Percentiles rank a stretch among this genome's conserved stretches.
phyloP scores from a whole-genome alignment of 2,329 filamentous ascomycete genomes.

The Ophiostoma ulmi region DNA sequence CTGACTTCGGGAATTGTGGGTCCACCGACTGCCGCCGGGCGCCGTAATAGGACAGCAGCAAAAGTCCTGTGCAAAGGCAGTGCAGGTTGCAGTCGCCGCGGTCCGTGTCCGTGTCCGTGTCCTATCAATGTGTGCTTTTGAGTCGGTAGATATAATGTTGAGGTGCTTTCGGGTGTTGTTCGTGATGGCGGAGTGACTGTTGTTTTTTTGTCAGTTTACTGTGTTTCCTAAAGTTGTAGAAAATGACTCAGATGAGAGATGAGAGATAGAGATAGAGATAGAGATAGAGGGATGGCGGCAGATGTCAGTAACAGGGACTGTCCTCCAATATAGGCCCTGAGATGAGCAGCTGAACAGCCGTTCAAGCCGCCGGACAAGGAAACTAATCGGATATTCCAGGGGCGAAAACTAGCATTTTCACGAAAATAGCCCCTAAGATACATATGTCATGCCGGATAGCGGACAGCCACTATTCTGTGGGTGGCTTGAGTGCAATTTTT shows the following conservation, averaged over 20 bases:
- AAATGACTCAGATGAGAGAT: too few relatives aligned
- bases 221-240: too few relatives aligned
- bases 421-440: neutral
- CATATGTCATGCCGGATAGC: neutral
- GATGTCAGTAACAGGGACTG: neutral
- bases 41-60: slow-evolving; percentile 10
- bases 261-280: too few relatives aligned
- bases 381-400: neutral
- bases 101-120: neutral
- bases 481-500: neutral
- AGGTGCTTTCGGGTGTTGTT: neutral
- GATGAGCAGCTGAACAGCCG: neutral
- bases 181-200: neutral
- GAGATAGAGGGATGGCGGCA: neutral
- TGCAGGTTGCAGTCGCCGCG: neutral
- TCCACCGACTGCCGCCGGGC: slow-evolving; percentile 20
- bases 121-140: neutral
- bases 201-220: neutral
- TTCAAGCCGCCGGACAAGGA: neutral
- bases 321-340: neutral
- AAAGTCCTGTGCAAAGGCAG: neutral
- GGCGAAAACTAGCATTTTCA: neutral
- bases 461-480: neutral
- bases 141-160: neutral
- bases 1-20: slow-evolving; percentile 19